phyloP scores from a whole-genome alignment of 495 filamentous ascomycete species.

The Neurospora discreta region DNA sequence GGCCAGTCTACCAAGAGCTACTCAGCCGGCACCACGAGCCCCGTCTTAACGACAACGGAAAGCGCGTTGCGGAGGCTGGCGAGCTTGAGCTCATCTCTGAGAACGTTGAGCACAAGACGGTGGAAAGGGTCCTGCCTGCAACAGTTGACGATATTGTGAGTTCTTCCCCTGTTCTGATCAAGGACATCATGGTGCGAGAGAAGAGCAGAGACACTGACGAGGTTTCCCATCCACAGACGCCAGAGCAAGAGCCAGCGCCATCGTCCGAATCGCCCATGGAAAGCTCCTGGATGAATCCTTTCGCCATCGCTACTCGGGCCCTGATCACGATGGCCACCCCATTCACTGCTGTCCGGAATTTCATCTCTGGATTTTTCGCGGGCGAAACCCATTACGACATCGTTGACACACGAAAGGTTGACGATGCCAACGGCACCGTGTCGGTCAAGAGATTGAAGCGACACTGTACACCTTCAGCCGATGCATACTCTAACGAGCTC shows the following conservation, averaged over 20 bases:
- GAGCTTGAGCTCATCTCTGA: slow-evolving; percentile 16
- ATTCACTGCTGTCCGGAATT: not conserved
- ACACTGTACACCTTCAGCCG: not conserved
- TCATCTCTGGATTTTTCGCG: not conserved
- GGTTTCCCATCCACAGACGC: not conserved
- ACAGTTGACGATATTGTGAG: not conserved
- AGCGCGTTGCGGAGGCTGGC: slow-evolving; percentile 14
- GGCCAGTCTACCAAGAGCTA: slow-evolving; percentile 3
- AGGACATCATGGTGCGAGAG: slow-evolving; percentile 4
- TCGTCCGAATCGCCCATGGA: not conserved
- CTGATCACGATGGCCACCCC: not conserved
- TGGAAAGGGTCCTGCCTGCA: not conserved
- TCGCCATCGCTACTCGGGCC: not conserved
- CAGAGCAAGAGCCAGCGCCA: not conserved
- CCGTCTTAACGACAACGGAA: slow-evolving; percentile 7
- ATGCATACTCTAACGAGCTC: not conserved
- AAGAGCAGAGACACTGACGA: slow-evolving; percentile 8
- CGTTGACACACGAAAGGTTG: slow-evolving; percentile 10
- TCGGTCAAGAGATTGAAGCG: slow-evolving; percentile 21
- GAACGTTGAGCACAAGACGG: not conserved
- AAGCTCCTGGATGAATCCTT: not conserved
- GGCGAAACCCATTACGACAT: slow-evolving; percentile 1
- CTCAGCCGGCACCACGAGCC: not conserved
- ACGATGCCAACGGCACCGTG: slow-evolving; percentile 2
- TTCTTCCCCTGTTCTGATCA: not conserved